Base-by-base conservation (phyloP, 2,329 filamentous ascomycete genomes). In the Verticillium klebahnii region DNA sequence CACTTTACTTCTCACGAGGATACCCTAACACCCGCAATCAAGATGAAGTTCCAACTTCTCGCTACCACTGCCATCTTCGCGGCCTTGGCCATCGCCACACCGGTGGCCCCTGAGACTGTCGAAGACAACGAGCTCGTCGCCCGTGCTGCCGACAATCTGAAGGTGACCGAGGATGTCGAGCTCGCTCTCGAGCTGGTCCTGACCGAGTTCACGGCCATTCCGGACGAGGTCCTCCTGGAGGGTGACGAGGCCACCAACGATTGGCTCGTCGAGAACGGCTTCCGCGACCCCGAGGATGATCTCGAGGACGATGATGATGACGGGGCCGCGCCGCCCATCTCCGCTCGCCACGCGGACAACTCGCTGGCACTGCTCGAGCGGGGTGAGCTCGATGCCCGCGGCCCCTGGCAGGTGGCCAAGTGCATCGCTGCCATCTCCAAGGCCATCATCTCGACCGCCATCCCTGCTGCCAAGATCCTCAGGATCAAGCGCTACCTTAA, bases 401-500 rank as follows among this genome's bases (percentile, higher is more conserved):
- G 40, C 7, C 61, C 62, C 57, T 67, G 67, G 67, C 60, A 69
- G 50, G 64, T 70, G 25, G 62, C 63, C 58, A 65, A 68, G 57
- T 69, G 69, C 64, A 63, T 67, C 12, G 64, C 60, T 12, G 58
- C 67, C 39, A 65, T 69, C 54, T 60, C 65, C 25, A 60, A 68
- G 63, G 54, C 66, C 2, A 61, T 70, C 12, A 66, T 58, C 55
- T 65, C 63, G 12, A 69, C 66, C 2, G 66, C 66, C 5, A 61
- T 70, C 1, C 68, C 68, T 4, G 66, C 65, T 5, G 64, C 66
- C 60, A 69, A 69, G 65, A 58, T 69, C 19, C 64, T 68, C 9
- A 57, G 64, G 25, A 69, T 70, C 66, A 70, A 69, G 65, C 68
- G 67, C 63, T 67, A 66, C 63, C 66, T 70, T 45, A 62, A 69